phyloP scores from a whole-genome alignment of 2,329 filamentous ascomycete genomes.

The Colletotrichum brevisporum region DNA sequence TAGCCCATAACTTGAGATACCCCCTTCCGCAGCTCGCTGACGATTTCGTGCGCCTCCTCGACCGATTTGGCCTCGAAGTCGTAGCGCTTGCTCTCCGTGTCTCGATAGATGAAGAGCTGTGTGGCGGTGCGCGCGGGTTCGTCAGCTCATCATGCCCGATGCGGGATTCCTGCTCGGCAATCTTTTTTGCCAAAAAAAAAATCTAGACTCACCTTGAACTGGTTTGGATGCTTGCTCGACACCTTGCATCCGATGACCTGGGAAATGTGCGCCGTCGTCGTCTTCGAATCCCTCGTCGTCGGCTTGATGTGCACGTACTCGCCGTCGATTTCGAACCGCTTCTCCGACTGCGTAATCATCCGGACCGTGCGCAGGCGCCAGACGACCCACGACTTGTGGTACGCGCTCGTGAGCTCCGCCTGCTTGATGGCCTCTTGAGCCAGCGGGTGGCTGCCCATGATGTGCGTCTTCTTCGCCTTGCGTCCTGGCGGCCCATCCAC shows the following conservation, averaged over 20 bases:
- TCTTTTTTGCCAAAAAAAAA: neutral
- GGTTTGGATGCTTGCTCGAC: conserved; percentile 82
- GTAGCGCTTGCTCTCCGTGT: conserved; percentile 83
- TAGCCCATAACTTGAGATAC: conserved; percentile 55
- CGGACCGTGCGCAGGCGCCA: conserved; percentile 88
- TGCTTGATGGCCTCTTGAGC: conserved; percentile 74
- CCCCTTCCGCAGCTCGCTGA: conserved; percentile 82
- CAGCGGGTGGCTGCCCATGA: conserved; percentile 75
- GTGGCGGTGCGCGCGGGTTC: neutral
- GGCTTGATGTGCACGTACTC: conserved; percentile 92
- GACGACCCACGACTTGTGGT: conserved; percentile 83
- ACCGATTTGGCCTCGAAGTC: conserved; percentile 84
- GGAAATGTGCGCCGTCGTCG: conserved; percentile 85
- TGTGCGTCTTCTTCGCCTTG: conserved; percentile 67
- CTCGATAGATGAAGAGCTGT: conserved; percentile 79
- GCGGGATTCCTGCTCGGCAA: neutral
- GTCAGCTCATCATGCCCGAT: conserved; percentile 13
- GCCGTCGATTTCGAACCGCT: conserved; percentile 83
- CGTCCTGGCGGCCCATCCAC: conserved; percentile 58
- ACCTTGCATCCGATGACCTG: conserved; percentile 88
- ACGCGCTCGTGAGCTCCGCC: conserved; percentile 69
- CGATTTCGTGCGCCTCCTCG: conserved; percentile 83
- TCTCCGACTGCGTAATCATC: conserved; percentile 81
- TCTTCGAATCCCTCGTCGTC: conserved; percentile 76
- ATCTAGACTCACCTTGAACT: conserved; percentile 77